These are phyloP conservation scores for Calonectria pteridis DNA, from an alignment of 2,329 filamentous ascomycete genomes.

Conservation along the genomic window DNA sequence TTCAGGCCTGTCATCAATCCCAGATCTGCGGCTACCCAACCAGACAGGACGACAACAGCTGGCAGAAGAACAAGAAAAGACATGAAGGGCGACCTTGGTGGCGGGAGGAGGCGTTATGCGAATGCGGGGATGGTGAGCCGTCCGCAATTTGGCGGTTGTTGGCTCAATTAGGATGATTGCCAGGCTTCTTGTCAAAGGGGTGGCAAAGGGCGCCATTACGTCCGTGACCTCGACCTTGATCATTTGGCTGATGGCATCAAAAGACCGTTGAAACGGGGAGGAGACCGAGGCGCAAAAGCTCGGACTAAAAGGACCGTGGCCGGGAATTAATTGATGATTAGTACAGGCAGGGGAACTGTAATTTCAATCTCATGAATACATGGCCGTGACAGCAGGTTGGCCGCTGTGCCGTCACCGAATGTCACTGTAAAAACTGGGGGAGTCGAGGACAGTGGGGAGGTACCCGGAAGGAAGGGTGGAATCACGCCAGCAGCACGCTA, in stretches of 20 bases:
- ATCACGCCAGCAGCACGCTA: conserved; percentile 9
- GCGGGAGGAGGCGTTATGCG: background rate
- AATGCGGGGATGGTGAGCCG: conserved; percentile 2
- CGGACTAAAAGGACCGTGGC: background rate
- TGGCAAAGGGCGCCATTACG: conserved; percentile 2
- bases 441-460: background rate
- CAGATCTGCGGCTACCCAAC: conserved; percentile 2
- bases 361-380: conserved; percentile 14
- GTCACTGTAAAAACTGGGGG: background rate
- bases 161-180: background rate
- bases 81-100: background rate
- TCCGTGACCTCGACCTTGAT: background rate
- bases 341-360: background rate
- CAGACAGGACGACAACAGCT: background rate
- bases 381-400: background rate
- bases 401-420: background rate
- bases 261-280: conserved; percentile 20
- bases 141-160: background rate
- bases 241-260: background rate
- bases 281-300: background rate
- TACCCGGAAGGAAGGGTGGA: background rate
- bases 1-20: background rate
- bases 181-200: conserved; percentile 10
- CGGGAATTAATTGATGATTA: conserved; percentile 3
- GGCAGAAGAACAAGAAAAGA: background rate